Evolutionary conservation across 2,329 filamentous ascomycete genomes (phyloP), one percentile per base, ranked within the genome.

Genomic region (Aspergillus sp.): DNA sequence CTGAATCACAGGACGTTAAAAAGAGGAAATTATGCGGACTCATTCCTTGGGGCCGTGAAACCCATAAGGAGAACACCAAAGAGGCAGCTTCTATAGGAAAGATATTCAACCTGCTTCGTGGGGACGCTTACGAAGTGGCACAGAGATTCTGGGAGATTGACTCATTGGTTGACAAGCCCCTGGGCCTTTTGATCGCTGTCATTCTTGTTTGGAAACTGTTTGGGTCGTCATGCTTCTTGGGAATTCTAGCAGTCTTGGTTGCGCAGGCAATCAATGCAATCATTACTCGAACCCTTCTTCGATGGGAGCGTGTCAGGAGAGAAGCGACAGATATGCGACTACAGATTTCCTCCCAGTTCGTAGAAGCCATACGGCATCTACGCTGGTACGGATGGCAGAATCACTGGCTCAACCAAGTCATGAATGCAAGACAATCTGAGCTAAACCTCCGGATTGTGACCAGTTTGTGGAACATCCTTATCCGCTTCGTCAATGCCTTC

Each of bases 381-480:
- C 79, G 86, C 32, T 90, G 85, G 84, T 90, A 90, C 60, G 85
- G 85, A 38, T 93, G 87, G 87, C 86, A 91, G 65, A 78, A 81
- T 46, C 77, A 82, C 45, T 91, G 87, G 87, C 74, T 90, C 7
- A 73, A 73, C 2, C 77, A 80, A 32, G 86, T 90, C 48, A 79
- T 89, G 72, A 74, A 81, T 44, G 79, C 83, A 6, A 77, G 87
- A 50, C 76, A 84, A 48, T 76, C 78, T 33, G 87, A 93, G 64
- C 66, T 93, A 45, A 75, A 79, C 39, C 69, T 85, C 17, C 78
- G 81, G 12, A 73, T 90, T 13, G 69, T 84, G 19, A 82, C 82
- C 1, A 81, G 77, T 35, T 59, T 88, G 3, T 84, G 84, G 71
- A 74, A 71, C 9, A 76, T 81, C 19, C 63, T 78, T 5, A 86